Evolutionary conservation across 805 yeast species (phyloP), one percentile per base, ranked within the genome.

Genomic region (Saturnispora mendoncae): DNA sequence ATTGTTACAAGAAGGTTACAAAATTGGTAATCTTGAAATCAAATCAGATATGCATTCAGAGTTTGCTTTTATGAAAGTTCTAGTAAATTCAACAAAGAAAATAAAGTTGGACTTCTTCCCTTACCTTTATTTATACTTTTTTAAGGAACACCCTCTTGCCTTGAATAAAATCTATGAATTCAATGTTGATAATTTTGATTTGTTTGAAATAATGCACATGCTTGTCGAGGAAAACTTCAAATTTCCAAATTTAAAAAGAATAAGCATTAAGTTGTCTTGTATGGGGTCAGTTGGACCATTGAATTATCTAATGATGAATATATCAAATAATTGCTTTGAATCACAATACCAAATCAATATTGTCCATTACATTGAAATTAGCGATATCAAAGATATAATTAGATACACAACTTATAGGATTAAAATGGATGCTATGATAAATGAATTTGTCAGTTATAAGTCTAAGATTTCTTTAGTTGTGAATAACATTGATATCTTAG

Each of bases 121-220:
- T 4, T 39, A 33, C 26, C 26, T 18, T 4, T 26, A 39, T 33
- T 15, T 34, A 9, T 33, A 26, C 18, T 33, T 39, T n/a, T 39
- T 39, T 17, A 18, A 28, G 7, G 34, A 27, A 10, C 33, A 39
- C 31, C 19, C 31, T 8, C 15, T 20, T 3, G 24, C 37, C n/a
- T 7, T 13, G 10, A 9, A 3, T 9, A 39, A 33, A 8, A 28
- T 39, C 17, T 3, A 25, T 26, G 38, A 39, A 15, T 9, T 39
- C 5, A 15, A 25, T 8, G 13, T 39, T 8, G 9, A 8, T 18
- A 21, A 19, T 7, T 7, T 14, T 13, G 29, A 33, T 10, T 7
- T 33, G 9, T 21, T 39, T 20, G 42, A 39, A 8, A 29, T 20
- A 6, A 14, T 39, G 7, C 6, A 17, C 6, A 7, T 33, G 18